Percentiles rank a stretch among this genome's conserved stretches.
Evolutionary conservation across 768 basidiomycete species (phyloP).

Genomic region (Sporobolomyces roseus): DNA sequence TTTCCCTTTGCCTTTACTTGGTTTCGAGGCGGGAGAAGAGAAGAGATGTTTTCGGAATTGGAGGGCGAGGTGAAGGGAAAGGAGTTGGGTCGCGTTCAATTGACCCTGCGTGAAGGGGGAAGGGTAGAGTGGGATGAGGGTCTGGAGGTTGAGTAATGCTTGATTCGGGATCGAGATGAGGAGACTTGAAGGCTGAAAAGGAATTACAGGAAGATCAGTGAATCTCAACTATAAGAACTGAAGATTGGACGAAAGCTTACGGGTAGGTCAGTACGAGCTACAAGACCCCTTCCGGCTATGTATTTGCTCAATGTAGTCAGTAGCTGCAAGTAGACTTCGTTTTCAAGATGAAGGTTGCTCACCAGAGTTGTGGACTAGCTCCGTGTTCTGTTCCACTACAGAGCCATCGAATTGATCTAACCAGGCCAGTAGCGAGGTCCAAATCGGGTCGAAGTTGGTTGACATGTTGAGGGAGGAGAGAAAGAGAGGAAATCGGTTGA

Average conservation of each 20-base stretch:
- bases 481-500: too few relatives aligned
- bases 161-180: constrained; percentile 68
- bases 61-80: constrained; percentile 74
- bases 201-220: neutral
- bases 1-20: neutral
- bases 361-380: constrained; percentile 31
- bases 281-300: constrained; percentile 37
- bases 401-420: neutral
- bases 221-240: neutral
- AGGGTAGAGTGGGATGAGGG: constrained; percentile 63
- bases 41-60: constrained; percentile 47
- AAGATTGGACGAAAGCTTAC: constrained; percentile 14
- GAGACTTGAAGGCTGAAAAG: constrained; percentile 54
- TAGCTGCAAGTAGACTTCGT: neutral
- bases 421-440: constrained; percentile 20
- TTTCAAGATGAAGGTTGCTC: neutral
- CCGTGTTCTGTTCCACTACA: constrained; percentile 4
- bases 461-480: neutral
- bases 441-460: constrained; percentile 12
- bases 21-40: neutral
- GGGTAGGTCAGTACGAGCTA: constrained; percentile 15
- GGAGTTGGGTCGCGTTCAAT: constrained; percentile 64
- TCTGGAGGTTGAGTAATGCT: constrained; percentile 68
- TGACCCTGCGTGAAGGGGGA: constrained; percentile 45
- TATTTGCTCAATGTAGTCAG: neutral